Base-by-base conservation (phyloP, 2,329 filamentous ascomycete species). In the Sporothrix brasiliensis region DNA sequence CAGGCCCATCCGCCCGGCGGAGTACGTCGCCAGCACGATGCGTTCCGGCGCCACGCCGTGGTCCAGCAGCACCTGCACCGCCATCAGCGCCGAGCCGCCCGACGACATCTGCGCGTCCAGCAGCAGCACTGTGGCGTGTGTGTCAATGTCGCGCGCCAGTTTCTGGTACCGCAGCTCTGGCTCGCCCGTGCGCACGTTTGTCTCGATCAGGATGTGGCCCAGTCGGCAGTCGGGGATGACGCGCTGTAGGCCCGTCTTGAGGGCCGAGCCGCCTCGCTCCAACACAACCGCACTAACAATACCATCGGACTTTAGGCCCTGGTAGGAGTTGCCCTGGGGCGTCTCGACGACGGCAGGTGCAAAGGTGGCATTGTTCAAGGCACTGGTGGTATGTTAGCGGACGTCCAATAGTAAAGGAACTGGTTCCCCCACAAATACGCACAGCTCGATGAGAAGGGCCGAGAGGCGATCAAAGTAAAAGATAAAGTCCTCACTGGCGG, bases 381-480 rank as follows among this genome's bases (percentile, higher is more conserved):
- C 92, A 77, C 91, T 92, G 70, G 30, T 41, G 50, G 11, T 39
- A 4, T 47, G 27, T 30, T 47, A 19, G 66, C 16, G 9, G 16
- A 19, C 19, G 19, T 19, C 6, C 44, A 49, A 49, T n/a, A 19
- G 16, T 5, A 2, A 49, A 16, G 16, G 47, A 1, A 16, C 6
- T 16, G 16, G 47, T 16, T 19, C 16, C 47, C 4, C n/a, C 16
- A 19, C 14, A 16, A 47, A n/a, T 7, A 67, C 72, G 72, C 80
- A 90, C 87, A 89, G 83, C 79, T 98, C 94, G 61, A 98, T 87
- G 34, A 98, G 84, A 68, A 97, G 83, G n/a, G 91, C 88, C 1
- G 92, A 89, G 50, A 98, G 83, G 50, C 95, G 88, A 80, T 99
- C 93, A 79, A 98, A 97, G 80, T 98, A 98, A 80, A 98, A 98